phyloP scores from a whole-genome alignment of 768 basidiomycete genomes.

The Mrakia blollopis region DNA sequence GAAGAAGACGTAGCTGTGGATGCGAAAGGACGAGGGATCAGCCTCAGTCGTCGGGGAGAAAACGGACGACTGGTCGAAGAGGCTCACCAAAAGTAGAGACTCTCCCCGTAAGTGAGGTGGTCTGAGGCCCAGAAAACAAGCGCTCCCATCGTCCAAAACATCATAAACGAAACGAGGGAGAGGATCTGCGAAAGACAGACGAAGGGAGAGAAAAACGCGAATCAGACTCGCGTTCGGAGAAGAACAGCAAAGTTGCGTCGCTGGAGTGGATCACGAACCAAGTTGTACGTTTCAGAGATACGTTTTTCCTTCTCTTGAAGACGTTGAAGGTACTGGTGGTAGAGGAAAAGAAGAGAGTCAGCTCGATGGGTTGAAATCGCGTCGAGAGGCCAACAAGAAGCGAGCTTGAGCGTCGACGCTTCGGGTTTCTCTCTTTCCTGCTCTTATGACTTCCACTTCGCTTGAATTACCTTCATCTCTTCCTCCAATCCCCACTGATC shows the following conservation, averaged over 20 bases:
- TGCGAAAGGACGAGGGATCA: not conserved
- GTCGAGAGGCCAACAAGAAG: no score
- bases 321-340: not conserved
- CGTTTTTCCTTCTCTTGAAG: conserved; percentile 11
- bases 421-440: no score
- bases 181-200: not conserved
- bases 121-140: conserved; percentile 1
- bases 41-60: not conserved
- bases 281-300: conserved; percentile 12
- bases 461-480: conserved; percentile 15
- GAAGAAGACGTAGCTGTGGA: conserved; percentile 10
- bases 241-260: no score
- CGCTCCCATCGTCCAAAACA: conserved; percentile 17
- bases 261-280: not conserved
- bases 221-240: no score
- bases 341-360: no score
- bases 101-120: not conserved
- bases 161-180: not conserved
- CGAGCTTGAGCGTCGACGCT: no score
- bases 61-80: not conserved
- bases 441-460: no score
- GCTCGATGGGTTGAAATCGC: no score
- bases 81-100: not conserved
- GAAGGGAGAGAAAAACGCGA: no score
- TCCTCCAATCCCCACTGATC: conserved; percentile 16